phyloP scores from a whole-genome alignment of 2,329 filamentous ascomycete genomes.

The Nothophoma quercina region DNA sequence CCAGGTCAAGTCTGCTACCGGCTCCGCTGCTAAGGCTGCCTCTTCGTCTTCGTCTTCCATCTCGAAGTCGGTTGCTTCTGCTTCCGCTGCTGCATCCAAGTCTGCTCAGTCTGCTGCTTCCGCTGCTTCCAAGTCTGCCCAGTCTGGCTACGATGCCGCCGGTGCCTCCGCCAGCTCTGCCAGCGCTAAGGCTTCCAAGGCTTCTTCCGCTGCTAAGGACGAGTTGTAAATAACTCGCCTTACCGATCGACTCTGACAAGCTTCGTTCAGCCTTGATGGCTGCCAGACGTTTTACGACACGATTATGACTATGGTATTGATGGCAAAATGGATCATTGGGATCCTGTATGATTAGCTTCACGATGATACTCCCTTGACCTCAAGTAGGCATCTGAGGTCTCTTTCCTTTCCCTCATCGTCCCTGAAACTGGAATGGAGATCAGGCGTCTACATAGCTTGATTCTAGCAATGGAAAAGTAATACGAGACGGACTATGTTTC shows the following conservation, averaged over 20 bases:
- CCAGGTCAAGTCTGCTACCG: constrained; percentile 36
- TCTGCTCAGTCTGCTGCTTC: constrained; percentile 44
- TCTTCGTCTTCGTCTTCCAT: constrained; percentile 44
- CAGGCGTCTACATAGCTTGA: constrained; percentile 31
- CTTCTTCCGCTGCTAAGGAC: constrained; percentile 43
- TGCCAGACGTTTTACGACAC: constrained; percentile 26
- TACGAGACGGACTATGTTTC: too few species aligned
- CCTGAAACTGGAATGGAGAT: constrained; percentile 19
- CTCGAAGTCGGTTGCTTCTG: constrained; percentile 44
- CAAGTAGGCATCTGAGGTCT: constrained; percentile 27
- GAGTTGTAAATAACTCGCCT: constrained; percentile 51
- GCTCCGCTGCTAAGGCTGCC: constrained; percentile 37
- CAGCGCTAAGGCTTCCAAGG: constrained; percentile 36
- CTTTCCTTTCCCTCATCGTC: constrained; percentile 19
- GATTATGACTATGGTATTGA: constrained; percentile 34
- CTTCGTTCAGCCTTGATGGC: constrained; percentile 20
- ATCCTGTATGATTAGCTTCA: constrained; percentile 36
- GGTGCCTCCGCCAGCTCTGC: constrained; percentile 36
- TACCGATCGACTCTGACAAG: constrained; percentile 16
- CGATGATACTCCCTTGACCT: constrained; percentile 33
- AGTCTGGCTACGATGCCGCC: constrained; percentile 45
- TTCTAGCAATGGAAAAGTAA: constrained; percentile 31
- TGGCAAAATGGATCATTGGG: constrained; percentile 24
- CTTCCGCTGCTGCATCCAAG: constrained; percentile 41
- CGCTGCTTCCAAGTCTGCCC: constrained; percentile 43